Percentiles rank a stretch among this genome's conserved stretches.
These are phyloP conservation scores for Xylaria palmicola DNA, from an alignment of 495 filamentous ascomycete genomes.

Conservation along the genomic window DNA sequence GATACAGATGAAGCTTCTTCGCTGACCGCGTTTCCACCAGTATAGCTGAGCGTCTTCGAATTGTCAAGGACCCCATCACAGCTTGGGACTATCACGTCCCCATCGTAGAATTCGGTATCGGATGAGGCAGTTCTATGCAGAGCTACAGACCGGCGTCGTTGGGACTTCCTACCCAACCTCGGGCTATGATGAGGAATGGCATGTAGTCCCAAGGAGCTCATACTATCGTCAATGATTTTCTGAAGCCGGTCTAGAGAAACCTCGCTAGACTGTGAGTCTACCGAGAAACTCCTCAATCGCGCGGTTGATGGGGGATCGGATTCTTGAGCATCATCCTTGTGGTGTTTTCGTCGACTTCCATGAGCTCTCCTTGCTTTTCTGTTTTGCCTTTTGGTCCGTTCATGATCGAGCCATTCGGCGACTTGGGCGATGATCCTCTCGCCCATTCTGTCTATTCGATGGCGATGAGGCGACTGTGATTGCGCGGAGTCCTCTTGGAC, in stretches of 20 bases:
- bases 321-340: slow-evolving; percentile 20
- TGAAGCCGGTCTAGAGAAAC: slow-evolving; percentile 68
- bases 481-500: slow-evolving; percentile 31
- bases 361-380: slow-evolving; percentile 44
- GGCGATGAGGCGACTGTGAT: slow-evolving; percentile 32
- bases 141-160: slow-evolving; percentile 33
- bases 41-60: slow-evolving; percentile 78
- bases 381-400: slow-evolving; percentile 63
- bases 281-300: slow-evolving; percentile 38
- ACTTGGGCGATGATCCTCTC: slow-evolving; percentile 69
- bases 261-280: slow-evolving; percentile 56
- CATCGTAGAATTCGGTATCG: slow-evolving; percentile 77
- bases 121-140: slow-evolving; percentile 54
- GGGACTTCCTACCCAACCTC: slow-evolving; percentile 31
- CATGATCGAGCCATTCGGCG: slow-evolving; percentile 73
- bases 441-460: slow-evolving; percentile 39
- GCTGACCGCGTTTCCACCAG: slow-evolving; percentile 54
- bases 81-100: slow-evolving; percentile 67
- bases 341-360: slow-evolving; percentile 27
- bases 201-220: slow-evolving; percentile 46
- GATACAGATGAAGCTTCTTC: slow-evolving; percentile 45
- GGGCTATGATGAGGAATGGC: slow-evolving; percentile 35
- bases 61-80: slow-evolving; percentile 85
- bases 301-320: slow-evolving; percentile 11
- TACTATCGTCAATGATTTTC: slow-evolving; percentile 63